Evolutionary conservation across 2,329 filamentous ascomycete species (phyloP), one percentile per base, ranked within the genome.

Genomic region (Pseudogymnoascus sp.): DNA sequence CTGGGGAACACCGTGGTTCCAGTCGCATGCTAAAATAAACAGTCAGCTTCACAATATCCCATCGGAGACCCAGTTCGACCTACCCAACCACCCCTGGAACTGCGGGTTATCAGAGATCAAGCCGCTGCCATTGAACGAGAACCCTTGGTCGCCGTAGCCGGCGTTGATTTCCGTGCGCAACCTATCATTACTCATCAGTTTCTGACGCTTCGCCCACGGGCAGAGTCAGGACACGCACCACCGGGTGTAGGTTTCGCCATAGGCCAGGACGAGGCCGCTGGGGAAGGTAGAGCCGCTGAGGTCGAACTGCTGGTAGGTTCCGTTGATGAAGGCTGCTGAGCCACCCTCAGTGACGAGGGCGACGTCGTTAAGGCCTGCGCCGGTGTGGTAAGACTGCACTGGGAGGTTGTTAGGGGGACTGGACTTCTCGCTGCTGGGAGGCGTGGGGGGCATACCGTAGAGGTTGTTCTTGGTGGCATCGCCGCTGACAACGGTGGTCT

Each of bases 1-100:
- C 61, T 69, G 67, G 4, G 67, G 63, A 22, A 62, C 39, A 23
- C 62, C 67, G 23, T 68, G 67, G 33, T 59, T 61, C 65, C 67
- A 68, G 30, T 68, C 66, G 25, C 66, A 69, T 2, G 61, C 67
- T 68, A 49, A 39, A 60, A 63, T 12, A 16, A 63, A 30, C 6
- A 22, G 35, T 61, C 14, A 60, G 38, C 38, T 2, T 38, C 4
- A n/a, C 4, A 35, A 28, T 11, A 45, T 30, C 3, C 9, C 3
- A 16, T 9, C 6, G 1, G 12, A 14, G 9, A 12, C 1, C 23
- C 7, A 1, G 3, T 7, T 58, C 14, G 9, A 64, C 60, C 5
- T 63, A 64, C 63, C 63, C 23, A 64, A 36, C 63, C 63, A 64
- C 9, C 63, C 63, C 11, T 35, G 14, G n/a, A 59, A 64, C 12